Evolutionary conservation across 148 eudicot genomes (phyloP).

Genomic region (Rhododendron simsii): DNA sequence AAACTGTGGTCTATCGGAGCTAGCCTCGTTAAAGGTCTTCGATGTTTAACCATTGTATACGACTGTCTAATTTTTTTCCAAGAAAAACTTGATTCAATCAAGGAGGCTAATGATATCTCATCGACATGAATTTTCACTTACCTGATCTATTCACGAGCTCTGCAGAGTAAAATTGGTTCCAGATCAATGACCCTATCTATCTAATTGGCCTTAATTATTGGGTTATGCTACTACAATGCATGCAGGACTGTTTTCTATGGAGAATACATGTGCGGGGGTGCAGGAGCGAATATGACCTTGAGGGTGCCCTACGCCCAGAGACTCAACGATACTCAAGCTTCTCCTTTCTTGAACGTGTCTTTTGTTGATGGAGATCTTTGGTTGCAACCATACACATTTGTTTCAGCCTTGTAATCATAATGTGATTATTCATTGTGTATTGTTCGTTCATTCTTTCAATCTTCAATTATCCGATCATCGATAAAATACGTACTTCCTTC

Average conservation of each 20-base stretch:
- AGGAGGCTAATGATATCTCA: neutral
- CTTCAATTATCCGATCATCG: too few species aligned
- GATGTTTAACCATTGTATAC: too few species aligned
- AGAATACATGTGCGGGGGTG: slow-evolving; percentile 80
- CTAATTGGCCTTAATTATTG: neutral
- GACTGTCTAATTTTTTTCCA: neutral
- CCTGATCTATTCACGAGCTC: neutral
- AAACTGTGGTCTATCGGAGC: too few species aligned
- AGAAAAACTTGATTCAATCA: too few species aligned
- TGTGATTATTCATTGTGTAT: neutral
- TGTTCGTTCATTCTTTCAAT: neutral
- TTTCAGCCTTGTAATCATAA: neutral
- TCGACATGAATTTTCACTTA: neutral
- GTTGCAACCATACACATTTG: slow-evolving; percentile 37
- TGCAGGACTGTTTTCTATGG: slow-evolving; percentile 79
- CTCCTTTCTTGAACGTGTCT: slow-evolving; percentile 58
- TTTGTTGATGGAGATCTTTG: slow-evolving; percentile 82
- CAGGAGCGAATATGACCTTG: slow-evolving; percentile 46
- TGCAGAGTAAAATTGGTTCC: neutral
- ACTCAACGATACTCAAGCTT: slow-evolving; percentile 62
- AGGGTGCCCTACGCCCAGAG: slow-evolving; percentile 68
- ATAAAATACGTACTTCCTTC: too few species aligned
- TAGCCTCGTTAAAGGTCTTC: too few species aligned
- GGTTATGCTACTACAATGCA: neutral
- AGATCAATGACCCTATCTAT: neutral